These are phyloP conservation scores for Colletotrichum nymphaeae DNA, from an alignment of 2,329 filamentous ascomycete genomes.

Conservation along the genomic window DNA sequence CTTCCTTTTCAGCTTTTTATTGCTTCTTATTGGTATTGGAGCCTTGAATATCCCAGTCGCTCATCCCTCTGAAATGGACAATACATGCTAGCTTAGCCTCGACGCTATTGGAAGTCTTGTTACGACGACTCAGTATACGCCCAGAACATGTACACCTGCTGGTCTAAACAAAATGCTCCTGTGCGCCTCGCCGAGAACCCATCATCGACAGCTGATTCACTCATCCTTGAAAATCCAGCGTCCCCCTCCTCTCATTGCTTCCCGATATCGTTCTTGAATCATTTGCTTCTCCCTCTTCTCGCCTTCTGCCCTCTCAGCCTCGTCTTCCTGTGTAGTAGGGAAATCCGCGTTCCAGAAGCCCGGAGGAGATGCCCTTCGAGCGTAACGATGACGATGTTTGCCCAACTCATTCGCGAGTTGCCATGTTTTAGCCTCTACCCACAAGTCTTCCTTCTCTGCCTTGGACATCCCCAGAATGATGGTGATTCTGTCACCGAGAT, in stretches of 20 bases:
- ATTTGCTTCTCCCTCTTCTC: conserved; percentile 70
- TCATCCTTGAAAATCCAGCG: conserved; percentile 88
- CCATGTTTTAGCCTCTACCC: conserved; percentile 81
- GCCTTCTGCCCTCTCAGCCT: conserved; percentile 73
- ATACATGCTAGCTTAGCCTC: not conserved
- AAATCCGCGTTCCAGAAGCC: conserved; percentile 95
- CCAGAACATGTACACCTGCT: not conserved
- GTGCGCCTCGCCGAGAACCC: not conserved
- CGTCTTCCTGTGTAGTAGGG: conserved; percentile 84
- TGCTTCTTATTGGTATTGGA: not conserved
- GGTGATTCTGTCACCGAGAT: conserved; percentile 69
- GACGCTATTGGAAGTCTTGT: not conserved
- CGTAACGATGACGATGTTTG: conserved; percentile 80
- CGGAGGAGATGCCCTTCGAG: conserved; percentile 78
- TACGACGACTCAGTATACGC: not conserved
- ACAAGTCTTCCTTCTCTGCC: conserved; percentile 72
- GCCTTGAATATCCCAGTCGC: not conserved
- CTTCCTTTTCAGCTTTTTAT: not conserved
- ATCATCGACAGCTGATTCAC: conserved; percentile 45
- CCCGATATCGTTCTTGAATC: conserved; percentile 79
- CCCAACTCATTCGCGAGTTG: conserved; percentile 80
- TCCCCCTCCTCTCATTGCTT: conserved; percentile 83
- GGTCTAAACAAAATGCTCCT: not conserved
- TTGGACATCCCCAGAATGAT: conserved; percentile 67
- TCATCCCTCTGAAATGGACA: not conserved